Evolutionary conservation across 768 basidiomycete genomes (phyloP), one percentile per base, ranked within the genome.

Genomic region (Agrocybe praecox): DNA sequence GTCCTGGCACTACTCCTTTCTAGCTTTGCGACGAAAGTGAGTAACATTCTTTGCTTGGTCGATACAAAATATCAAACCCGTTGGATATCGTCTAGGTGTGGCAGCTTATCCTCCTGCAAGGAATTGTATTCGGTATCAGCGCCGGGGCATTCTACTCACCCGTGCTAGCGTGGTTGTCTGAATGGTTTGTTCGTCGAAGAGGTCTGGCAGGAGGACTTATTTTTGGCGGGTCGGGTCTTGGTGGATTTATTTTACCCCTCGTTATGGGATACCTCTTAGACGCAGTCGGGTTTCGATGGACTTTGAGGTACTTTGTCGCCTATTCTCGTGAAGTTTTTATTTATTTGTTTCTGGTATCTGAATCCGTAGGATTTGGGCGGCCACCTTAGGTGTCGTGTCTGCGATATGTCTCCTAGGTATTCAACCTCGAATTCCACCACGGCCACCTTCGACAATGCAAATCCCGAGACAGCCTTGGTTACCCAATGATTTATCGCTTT

Each of bases 281-380:
- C 14, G 32, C 45, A 15, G 46, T 57, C 10, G 56, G 57, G 22
- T 54, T 58, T 36, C 24, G 51, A 15, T 52, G 51, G 51, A 45
- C 51, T 15, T 43, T 52, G 21, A 43, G 51, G 51, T 52, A 5
- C 21, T 40, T 26, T 18, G 33, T 8, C n/a, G 10, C 6, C 14
- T 29, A 8, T 23, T n/a, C 8, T n/a, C 8, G 29, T 23, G 19
- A 14, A 18, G 6, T 29, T 49, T 33, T 33, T 10, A 19, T 6
- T 33, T 34, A 2, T n/a, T 5, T n/a, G 33, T 24, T 32, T 23
- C 34, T 52, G n/a, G 8, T 24, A 17, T 42, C 29, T n/a, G n/a
- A n/a, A n/a, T n/a, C n/a, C n/a, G n/a, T n/a, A 57, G 56, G 43
- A 57, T 57, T 3, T 57, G 56, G 56, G 56, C 56, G 2, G 19